Evolutionary conservation across 768 basidiomycete genomes (phyloP), one percentile per base, ranked within the genome.

Genomic region (Collybia nuda): DNA sequence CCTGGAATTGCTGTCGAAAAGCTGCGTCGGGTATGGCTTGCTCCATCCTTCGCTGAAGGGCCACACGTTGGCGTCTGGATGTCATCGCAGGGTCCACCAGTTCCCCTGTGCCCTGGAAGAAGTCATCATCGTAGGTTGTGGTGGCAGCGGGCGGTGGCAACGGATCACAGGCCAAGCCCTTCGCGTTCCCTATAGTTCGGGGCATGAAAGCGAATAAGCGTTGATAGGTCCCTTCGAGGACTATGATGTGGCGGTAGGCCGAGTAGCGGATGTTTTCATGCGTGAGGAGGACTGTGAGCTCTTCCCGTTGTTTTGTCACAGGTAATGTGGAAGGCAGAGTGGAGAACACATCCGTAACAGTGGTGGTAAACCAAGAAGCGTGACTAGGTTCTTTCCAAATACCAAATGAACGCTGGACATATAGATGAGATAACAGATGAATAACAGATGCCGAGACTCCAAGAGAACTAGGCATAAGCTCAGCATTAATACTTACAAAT

Each of bases 371-470:
- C 94, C 94, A 98, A 0, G 76, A 63, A 1, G 79, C 60, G 26
- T 78, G 72, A 1, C 65, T 60, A 0, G 86, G 71, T 12, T 86
- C 83, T 71, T 95, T 98, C 94, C 94, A 98, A 2, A 96, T 64
- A 0, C 84, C 64, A 7, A 69, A 74, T 0, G 91, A 88, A 6
- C 92, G 86, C 38, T 87, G 82, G 3, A 80, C 90, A 64, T 98
- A 98, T 19, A 98, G 81, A 60, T 94, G 90, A 0, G 90, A 88
- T 3, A 98, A 78, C 6, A 97, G 80, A 56, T 97, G 88, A 0
- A 93, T 69, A 2, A 79, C 64, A 0, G 79, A 77, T 7, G 73
- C 66, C 21, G 78, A 62, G 14, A 70, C 62, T 0, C 70, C 60
- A 15, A 80, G 62, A 47, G 62, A 65, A 43, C 80, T 74, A 56